Evolutionary conservation across 768 basidiomycete species (phyloP), one percentile per base, ranked within the genome.

Genomic region (Lactarius quietus): DNA sequence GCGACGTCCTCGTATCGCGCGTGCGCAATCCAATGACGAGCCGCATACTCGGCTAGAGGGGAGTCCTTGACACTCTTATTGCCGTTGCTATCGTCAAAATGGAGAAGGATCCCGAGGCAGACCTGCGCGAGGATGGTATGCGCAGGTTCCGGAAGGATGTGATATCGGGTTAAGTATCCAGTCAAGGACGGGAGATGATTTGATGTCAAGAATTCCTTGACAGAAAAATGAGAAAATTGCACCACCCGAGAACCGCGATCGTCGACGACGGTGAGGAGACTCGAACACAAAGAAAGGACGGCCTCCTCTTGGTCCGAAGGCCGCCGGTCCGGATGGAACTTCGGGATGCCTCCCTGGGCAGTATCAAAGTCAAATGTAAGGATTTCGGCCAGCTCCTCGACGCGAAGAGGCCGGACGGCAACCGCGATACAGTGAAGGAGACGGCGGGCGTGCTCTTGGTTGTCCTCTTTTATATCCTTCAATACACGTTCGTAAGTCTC

Each of bases 341-440:
- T 43, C 10, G 66, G 66, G n/a, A 54, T 39, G 3, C 43, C 43
- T 39, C 20, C 51, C 3, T 5, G 35, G 1, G 43, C 43, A 2
- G 51, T 29, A 20, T 59, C 51, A 17, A 64, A 64, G 35, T 65
- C 63, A 18, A 64, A 35, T 2, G 63, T 36, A 20, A 67, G 59
- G 7, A 65, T 43, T 29, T 65, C 64, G 4, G 64, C 64, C 8
- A 57, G 26, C 26, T 51, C 48, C 26, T 26, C 48, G 48, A 51
- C 48, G 1, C 12, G 48, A 28, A 51, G 48, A 15, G 48, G 48
- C 23, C 48, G 48, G 48, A 51, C 48, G 15, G 48, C 26, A 15
- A 51, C 15, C 6, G 62, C 38, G 9, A 63, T 56, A 33, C 59
- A 65, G 3, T 65, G 64, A 17, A 65, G 59, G 14, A 65, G 57